Percentiles rank a stretch among this genome's conserved stretches.
Evolutionary conservation across 2,329 filamentous ascomycete genomes (phyloP).

Genomic region (Phialophora verrucosa): DNA sequence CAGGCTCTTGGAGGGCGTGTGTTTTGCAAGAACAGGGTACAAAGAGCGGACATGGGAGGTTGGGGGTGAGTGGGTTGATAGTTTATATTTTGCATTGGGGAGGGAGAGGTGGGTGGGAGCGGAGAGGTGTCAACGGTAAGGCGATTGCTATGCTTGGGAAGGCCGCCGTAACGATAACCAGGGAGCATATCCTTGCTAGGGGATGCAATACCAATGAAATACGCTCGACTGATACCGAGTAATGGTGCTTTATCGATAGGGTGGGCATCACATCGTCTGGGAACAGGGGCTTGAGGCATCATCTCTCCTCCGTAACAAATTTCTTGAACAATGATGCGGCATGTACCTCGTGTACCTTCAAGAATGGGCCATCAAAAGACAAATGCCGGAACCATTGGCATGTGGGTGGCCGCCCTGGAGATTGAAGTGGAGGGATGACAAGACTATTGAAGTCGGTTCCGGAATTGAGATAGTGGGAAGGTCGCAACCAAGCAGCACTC

Average conservation of each 20-base stretch:
- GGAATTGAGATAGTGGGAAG: background rate
- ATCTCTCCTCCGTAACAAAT: background rate
- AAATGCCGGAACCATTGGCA: background rate
- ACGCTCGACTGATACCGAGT: background rate
- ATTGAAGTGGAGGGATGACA: background rate
- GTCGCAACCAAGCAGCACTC: background rate
- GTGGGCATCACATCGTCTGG: background rate
- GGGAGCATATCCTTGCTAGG: background rate
- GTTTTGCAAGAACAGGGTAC: conserved; percentile 28
- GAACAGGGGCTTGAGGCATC: background rate
- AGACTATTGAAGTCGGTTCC: background rate
- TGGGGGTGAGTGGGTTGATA: conserved; percentile 33
- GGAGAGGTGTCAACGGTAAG: background rate
- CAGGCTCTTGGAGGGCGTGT: conserved; percentile 27
- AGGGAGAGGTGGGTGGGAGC: conserved; percentile 25
- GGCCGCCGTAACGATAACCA: background rate
- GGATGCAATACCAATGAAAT: background rate
- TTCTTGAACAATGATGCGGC: background rate
- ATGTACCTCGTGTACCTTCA: background rate
- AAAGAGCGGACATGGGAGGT: conserved; percentile 28
- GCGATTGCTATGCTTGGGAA: background rate
- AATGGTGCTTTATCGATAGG: background rate
- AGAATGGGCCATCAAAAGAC: background rate
- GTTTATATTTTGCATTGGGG: conserved; percentile 28
- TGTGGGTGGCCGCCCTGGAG: too few species aligned